A percentile compares a stretch with the other conserved stretches of the same genome.
phyloP scores from a whole-genome alignment of 495 filamentous ascomycete species.

The Podospora fimiseda region DNA sequence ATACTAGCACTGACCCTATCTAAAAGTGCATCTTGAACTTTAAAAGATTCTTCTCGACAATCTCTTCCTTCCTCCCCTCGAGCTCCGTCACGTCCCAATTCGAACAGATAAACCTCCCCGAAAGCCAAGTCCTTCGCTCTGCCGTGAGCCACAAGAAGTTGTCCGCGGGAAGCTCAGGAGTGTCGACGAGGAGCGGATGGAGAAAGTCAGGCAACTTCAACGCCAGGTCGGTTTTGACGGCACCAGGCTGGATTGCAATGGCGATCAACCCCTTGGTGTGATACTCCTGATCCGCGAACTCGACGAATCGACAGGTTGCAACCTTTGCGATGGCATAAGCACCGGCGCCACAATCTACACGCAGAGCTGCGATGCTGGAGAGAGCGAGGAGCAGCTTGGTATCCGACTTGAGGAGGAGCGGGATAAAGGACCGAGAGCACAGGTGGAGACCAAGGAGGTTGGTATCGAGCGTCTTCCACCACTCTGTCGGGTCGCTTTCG shows the following conservation, averaged over 20 bases:
- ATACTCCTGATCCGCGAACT: constrained; percentile 41
- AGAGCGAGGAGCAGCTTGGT: constrained; percentile 32
- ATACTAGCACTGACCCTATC: no score
- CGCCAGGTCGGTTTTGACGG: constrained; percentile 36
- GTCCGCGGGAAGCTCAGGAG: no score
- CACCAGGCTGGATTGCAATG: constrained; percentile 41
- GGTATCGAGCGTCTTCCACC: constrained; percentile 38
- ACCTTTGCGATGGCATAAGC: constrained; percentile 40
- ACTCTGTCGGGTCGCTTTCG: constrained; percentile 29
- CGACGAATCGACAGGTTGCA: constrained; percentile 35
- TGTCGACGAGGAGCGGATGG: no score
- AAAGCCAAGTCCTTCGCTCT: no score
- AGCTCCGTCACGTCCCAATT: no score
- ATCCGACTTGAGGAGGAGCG: constrained; percentile 33
- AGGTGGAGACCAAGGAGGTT: constrained; percentile 42
- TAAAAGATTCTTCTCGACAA: no score
- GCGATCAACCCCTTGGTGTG: constrained; percentile 33
- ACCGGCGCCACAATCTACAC: constrained; percentile 18
- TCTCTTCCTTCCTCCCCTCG: no score
- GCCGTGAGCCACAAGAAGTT: no score
- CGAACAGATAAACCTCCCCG: no score
- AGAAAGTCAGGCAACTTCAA: constrained; percentile 22
- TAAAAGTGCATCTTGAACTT: no score
- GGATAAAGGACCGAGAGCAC: constrained; percentile 35
- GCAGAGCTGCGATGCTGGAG: constrained; percentile 29